Base-by-base conservation (phyloP, 305 asterid species). In the Salvia sclarea region DNA sequence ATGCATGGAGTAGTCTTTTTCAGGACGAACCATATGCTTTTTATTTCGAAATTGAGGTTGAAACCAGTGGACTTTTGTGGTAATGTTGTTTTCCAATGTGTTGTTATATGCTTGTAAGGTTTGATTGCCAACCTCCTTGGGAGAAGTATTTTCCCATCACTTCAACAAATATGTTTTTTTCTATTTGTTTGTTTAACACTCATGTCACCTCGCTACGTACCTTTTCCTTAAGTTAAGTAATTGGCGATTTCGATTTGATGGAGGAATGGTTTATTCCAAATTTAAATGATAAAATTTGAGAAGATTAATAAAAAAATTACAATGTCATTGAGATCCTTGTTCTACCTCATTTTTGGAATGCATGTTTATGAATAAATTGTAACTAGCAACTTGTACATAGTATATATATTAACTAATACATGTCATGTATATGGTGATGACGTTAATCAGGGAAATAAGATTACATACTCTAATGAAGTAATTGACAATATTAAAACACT, bases 1-100 rank as follows among this genome's bases (percentile, higher is more conserved):
- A 43, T 62, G 71, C 63, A 78, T 52, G 74, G 73, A 64, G 57
- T 44, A 38, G 76, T 78, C 82, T 7, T 70, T 78, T 52, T 78
- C 74, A 60, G 6, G 54, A 31, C 4, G 53, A 64, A 69, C 7
- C n/a, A 65, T 50, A 61, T 38, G 40, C 38, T 8, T 43, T 58
- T 50, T 40, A 38, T 65, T 76, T 65, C 53, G 54, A 52, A 59
- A 65, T 31, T 76, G 69, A 64, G 73, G 73, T 58, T 58, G 41
- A 70, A 58, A 38, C 9, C 8, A 16, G 40, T 71, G 77, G 74
- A 61, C 14, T 76, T 7, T 71, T 71, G 28, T 66, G 49, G 57
- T 52, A 31, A 53, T 54, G 74, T 61, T 53, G 35, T 43, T 76
- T 66, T 45, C 76, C 68, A 52, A 44, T 53, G 43, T 53, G 56